phyloP scores from a whole-genome alignment of 768 basidiomycete species.

The Cystobasidium tubakii region DNA sequence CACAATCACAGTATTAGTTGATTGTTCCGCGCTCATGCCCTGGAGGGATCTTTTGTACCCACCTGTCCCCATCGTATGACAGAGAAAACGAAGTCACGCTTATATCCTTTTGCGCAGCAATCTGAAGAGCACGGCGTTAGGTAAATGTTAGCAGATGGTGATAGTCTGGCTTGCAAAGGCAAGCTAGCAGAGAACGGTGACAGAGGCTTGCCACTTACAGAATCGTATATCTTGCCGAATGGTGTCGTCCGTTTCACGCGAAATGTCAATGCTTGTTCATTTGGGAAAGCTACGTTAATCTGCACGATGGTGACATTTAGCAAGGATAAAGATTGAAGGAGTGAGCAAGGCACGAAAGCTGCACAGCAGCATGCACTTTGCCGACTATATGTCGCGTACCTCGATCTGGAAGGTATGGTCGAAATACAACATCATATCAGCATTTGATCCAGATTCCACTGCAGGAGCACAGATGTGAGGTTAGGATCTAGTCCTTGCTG shows the following conservation, averaged over 20 bases:
- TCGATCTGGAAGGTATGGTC: neutral
- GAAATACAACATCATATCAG: neutral
- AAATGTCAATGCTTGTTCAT: slow-evolving; percentile 2
- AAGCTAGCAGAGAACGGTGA: too few species aligned
- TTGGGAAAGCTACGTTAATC: slow-evolving; percentile 17
- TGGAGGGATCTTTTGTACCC: neutral
- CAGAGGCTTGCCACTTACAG: slow-evolving; percentile 1
- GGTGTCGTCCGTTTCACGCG: slow-evolving; percentile 21
- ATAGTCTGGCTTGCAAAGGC: too few species aligned
- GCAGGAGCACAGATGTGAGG: too few species aligned
- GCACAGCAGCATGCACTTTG: neutral
- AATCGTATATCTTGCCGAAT: slow-evolving; percentile 29
- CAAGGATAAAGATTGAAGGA: neutral
- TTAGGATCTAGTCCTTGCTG: neutral
- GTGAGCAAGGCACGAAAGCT: neutral
- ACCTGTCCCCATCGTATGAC: slow-evolving; percentile 28
- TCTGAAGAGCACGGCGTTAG: neutral
- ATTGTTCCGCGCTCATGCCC: too few species aligned
- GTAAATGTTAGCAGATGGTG: neutral
- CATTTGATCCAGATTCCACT: neutral
- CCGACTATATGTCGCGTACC: neutral
- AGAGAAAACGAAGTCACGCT: neutral
- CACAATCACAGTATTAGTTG: too few species aligned
- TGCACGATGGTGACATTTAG: neutral
- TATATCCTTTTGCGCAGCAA: slow-evolving; percentile 28